Conservation (phyloP, 2,329 filamentous ascomycete genomes). For the Stagonosporopsis chrysanthemi region DNA sequence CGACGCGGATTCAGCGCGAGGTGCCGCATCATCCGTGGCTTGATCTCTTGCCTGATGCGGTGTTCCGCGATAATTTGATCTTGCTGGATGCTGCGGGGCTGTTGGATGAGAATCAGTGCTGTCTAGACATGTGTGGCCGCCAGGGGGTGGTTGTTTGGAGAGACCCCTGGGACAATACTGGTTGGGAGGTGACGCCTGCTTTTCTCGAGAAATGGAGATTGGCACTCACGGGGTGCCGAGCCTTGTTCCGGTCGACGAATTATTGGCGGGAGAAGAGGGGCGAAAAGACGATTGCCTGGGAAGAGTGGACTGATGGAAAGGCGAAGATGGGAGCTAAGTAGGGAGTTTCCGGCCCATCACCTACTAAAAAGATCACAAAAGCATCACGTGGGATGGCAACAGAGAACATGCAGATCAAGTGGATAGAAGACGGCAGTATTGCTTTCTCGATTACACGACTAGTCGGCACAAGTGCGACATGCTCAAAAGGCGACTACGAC, state of each 20-base stretch:
- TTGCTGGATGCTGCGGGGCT: slow-evolving; percentile 2
- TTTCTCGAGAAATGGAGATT: slow-evolving; percentile 8
- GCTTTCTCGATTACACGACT: slow-evolving; percentile 44
- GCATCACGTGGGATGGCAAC: not conserved
- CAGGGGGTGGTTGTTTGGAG: slow-evolving; percentile 8
- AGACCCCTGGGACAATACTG: slow-evolving; percentile 9
- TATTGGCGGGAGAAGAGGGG: slow-evolving; percentile 5
- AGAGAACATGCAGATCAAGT: not conserved
- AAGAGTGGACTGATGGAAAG: not conserved
- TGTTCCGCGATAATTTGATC: slow-evolving; percentile 60
- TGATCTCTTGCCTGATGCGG: slow-evolving; percentile 65
- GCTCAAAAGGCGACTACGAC: slow-evolving; percentile 21
- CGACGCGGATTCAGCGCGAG: slow-evolving; percentile 57
- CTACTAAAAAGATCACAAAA: not conserved
- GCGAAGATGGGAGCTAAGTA: not conserved
- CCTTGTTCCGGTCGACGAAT: slow-evolving; percentile 9
- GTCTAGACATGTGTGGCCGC: slow-evolving; percentile 1
- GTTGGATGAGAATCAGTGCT: slow-evolving; percentile 10
- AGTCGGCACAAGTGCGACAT: slow-evolving; percentile 27
- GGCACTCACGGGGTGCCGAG: slow-evolving; percentile 3
- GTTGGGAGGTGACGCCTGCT: slow-evolving; percentile 11
- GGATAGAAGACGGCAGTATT: slow-evolving; percentile 13
- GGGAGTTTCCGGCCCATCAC: not conserved
- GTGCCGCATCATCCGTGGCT: slow-evolving; percentile 63
- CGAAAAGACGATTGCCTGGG: slow-evolving; percentile 2